These are phyloP conservation scores for Rhynchosporium agropyri DNA, from an alignment of 2,329 filamentous ascomycete species.

Conservation along the genomic window DNA sequence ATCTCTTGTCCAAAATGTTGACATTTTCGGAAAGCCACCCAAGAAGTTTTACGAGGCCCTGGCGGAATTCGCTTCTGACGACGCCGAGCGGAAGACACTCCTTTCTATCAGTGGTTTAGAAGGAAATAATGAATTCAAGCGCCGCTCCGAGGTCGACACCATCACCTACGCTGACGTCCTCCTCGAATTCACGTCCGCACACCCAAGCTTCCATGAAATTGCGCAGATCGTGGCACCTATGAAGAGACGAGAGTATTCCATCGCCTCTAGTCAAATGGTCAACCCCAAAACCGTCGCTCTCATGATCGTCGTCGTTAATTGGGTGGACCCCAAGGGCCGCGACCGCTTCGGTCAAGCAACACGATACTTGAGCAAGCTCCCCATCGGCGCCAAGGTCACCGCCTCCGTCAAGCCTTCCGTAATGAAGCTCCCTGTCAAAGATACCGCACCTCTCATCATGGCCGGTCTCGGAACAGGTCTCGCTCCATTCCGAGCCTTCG, in stretches of 20 bases:
- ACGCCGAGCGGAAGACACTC: constrained; percentile 79
- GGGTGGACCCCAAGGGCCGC: constrained; percentile 86
- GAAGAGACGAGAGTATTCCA: constrained; percentile 99
- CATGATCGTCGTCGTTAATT: constrained; percentile 96
- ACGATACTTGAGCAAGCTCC: constrained; percentile 79
- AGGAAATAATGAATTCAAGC: constrained; percentile 89
- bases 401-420: constrained; percentile 97
- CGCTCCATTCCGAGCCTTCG: constrained; percentile 98
- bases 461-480: constrained; percentile 97
- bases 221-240: constrained; percentile 84
- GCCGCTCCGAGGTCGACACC: constrained; percentile 86
- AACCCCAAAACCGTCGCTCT: constrained; percentile 87
- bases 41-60: constrained; percentile 98
- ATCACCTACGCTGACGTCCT: constrained; percentile 89
- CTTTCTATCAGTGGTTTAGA: constrained; percentile 75
- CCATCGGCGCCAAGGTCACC: constrained; percentile 76
- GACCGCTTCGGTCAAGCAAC: constrained; percentile 93
- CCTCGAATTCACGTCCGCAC: constrained; percentile 86
- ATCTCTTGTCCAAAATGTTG: constrained; percentile 86
- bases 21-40: constrained; percentile 94
- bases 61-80: constrained; percentile 81
- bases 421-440: constrained; percentile 92
- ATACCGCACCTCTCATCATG: constrained; percentile 96
- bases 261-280: constrained; percentile 94
- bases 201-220: constrained; percentile 85